These are phyloP conservation scores for Leccinum boreale DNA, from an alignment of 768 basidiomycete genomes.

Conservation along the genomic window DNA sequence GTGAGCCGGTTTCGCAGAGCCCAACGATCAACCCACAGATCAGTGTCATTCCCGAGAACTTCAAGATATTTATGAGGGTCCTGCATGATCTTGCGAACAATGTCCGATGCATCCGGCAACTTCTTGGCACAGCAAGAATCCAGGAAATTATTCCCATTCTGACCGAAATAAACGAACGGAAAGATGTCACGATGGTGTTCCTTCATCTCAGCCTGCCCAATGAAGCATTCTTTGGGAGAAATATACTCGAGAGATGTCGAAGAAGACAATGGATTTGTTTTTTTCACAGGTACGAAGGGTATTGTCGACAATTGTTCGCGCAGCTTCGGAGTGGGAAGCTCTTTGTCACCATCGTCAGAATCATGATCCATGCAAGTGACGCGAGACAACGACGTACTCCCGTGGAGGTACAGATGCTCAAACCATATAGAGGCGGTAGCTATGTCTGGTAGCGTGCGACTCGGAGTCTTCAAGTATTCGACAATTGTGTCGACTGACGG, in stretches of 20 bases:
- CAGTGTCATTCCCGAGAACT: not conserved
- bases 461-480: not conserved
- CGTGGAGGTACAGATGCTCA: constrained; percentile 1
- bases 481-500: constrained; percentile 1
- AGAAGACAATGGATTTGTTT: not conserved
- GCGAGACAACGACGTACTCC: constrained; percentile 3
- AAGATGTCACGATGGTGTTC: constrained; percentile 8
- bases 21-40: constrained; percentile 1
- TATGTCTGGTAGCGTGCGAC: not conserved
- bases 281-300: constrained; percentile 11
- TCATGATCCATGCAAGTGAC: not conserved
- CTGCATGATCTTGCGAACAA: constrained; percentile 8
- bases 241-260: not conserved
- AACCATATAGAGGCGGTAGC: constrained; percentile 6
- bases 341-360: constrained; percentile 6
- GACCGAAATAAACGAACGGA: constrained; percentile 14
- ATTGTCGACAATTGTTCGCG: constrained; percentile 7
- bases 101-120: constrained; percentile 12
- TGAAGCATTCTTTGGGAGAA: constrained; percentile 14
- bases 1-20: constrained; percentile 1
- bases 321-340: constrained; percentile 2
- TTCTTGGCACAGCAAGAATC: constrained; percentile 12
- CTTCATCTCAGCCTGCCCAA: constrained; percentile 1
- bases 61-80: constrained; percentile 5
- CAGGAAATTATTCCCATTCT: constrained; percentile 10